Base-by-base conservation (phyloP, 208 protist genomes). In the Acanthamoeba pearcei region DNA sequence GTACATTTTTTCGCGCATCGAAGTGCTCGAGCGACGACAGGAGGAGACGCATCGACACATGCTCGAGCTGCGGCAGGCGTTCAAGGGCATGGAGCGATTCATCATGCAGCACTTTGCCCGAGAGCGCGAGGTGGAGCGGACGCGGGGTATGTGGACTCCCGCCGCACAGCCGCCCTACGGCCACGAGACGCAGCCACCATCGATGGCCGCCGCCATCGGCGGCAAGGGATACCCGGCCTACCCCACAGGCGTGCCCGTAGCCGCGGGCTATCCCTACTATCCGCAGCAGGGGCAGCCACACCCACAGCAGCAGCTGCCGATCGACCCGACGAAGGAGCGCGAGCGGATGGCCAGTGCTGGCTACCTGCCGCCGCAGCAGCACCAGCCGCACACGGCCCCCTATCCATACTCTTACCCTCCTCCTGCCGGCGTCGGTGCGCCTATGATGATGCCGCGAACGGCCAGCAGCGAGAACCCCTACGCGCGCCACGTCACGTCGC, bases 21-120 rank as follows among this genome's bases (percentile, higher is more conserved):
- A 88, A 42, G 53, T 64, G 80, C 27, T 88, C 51, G 80, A 88
- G 53, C 80, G 80, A 64, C 46, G 80, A 42, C 80, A 88, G 80
- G 80, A 88, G 53, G 80, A 88, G 29, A 88, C 49, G 80, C 46
- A 88, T 3, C 80, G 80, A 42, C 80, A 88, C n/a, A 88, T 88
- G 80, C 51, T 88, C 29, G 80, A 88, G 27, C 80, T 88, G 80
- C 51, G 51, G 6, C 80, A 88, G 80, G 51, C 80, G n/a, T 64
- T 88, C 51, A 88, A 42, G 51, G 80, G 51, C 80, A 55, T 88
- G 27, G 80, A 88, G 53, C 80, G 80, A 15, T 88, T 88, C 80
- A 62, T 88, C 49, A 88, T 88, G 51, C 80, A 88, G 19, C 80
- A 88, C 27, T 88, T 66, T 42, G 46, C 80, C 19, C 80, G 80